Conservation (phyloP, 1,284 basidiomycete genomes). For the Tilletia setariae region DNA sequence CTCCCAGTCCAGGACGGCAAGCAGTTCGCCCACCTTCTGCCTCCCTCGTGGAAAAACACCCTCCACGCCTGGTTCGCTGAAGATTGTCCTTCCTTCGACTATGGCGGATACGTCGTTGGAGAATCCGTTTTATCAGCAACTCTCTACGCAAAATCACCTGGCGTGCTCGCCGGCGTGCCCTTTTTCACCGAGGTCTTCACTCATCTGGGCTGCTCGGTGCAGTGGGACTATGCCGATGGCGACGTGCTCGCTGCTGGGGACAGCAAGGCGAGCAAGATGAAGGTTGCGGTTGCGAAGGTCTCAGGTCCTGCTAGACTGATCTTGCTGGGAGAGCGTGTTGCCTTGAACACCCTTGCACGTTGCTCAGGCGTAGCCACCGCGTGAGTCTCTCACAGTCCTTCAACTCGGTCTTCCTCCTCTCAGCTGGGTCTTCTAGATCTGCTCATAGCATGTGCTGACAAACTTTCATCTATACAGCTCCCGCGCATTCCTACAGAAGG, state of each 20-base stretch:
- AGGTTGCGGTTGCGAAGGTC: constrained; percentile 76
- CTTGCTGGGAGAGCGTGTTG: constrained; percentile 90
- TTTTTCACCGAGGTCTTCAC: constrained; percentile 93
- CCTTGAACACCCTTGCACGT: constrained; percentile 86
- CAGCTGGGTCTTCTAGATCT: background rate
- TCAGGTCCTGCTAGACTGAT: constrained; percentile 80
- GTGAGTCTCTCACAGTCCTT: constrained; percentile 58
- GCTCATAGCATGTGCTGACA: constrained; percentile 19
- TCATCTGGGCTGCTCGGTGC: constrained; percentile 84
- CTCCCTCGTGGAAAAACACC: constrained; percentile 62
- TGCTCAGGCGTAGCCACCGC: constrained; percentile 96
- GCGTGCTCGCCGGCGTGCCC: constrained; percentile 87
- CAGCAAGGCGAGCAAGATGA: constrained; percentile 58
- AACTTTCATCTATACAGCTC: constrained; percentile 61
- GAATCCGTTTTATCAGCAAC: constrained; percentile 81
- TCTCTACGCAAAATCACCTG: constrained; percentile 76
- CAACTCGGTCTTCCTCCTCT: too few relatives aligned
- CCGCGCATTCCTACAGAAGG: constrained; percentile 74
- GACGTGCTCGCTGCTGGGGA: constrained; percentile 57
- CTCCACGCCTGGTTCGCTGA: constrained; percentile 82
- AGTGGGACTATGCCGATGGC: constrained; percentile 88
- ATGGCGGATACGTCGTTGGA: constrained; percentile 94
- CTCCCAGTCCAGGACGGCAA: background rate
- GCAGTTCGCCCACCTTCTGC: constrained; percentile 40
- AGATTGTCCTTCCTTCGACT: constrained; percentile 95